phyloP scores from a whole-genome alignment of 2,329 filamentous ascomycete genomes.

The Pseudocercospora fuligena region DNA sequence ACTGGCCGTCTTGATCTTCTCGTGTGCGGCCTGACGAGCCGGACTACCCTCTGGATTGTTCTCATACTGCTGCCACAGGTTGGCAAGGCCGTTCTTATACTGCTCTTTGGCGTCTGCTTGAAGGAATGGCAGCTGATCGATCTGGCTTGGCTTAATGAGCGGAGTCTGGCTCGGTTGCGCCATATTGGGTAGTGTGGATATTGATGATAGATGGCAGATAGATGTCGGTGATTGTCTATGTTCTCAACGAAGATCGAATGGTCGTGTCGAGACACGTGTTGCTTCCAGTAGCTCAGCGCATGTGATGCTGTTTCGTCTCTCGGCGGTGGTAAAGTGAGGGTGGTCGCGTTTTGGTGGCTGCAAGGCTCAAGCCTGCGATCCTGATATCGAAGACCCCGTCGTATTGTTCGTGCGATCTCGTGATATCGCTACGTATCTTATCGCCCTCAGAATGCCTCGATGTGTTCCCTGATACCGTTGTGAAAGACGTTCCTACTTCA shows the following conservation, averaged over 20 bases:
- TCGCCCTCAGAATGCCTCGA: not conserved
- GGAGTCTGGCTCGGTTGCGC: constrained; percentile 16
- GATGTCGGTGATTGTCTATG: not conserved
- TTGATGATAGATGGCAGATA: not conserved
- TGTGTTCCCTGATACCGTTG: not conserved
- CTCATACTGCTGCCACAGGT: constrained; percentile 60
- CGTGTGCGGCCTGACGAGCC: constrained; percentile 56
- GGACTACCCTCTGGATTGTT: constrained; percentile 53
- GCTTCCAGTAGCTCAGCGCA: not conserved
- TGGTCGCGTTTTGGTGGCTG: not conserved
- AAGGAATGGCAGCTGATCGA: constrained; percentile 58
- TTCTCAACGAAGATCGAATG: not conserved
- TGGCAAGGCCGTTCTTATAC: constrained; percentile 59
- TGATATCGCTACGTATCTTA: not conserved
- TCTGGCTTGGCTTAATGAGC: constrained; percentile 57
- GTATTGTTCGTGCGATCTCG: not conserved
- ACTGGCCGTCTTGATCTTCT: constrained; percentile 54
- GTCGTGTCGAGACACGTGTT: not conserved
- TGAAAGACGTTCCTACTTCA: not conserved
- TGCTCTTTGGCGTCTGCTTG: constrained; percentile 60
- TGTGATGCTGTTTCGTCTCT: not conserved
- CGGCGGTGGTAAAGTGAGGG: not conserved
- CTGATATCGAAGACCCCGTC: not conserved
- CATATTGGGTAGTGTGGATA: constrained; percentile 11
- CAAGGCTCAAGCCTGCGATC: not conserved